These are phyloP conservation scores for Zanthoxylum bungeanum DNA, from an alignment of 345 rosid genomes.

Conservation along the genomic window DNA sequence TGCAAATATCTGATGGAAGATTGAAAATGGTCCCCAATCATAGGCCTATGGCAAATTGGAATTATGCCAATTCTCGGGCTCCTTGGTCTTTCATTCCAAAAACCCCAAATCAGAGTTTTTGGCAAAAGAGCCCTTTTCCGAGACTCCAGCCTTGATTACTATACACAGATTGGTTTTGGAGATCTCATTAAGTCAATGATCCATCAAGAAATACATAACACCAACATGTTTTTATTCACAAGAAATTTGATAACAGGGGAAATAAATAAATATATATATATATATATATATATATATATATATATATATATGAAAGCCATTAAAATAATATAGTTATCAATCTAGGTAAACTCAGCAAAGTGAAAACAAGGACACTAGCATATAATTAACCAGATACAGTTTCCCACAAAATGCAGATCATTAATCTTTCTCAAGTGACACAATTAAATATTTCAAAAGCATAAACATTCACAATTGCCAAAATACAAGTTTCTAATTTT, in stretches of 20 bases:
- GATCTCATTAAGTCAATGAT: constrained; percentile 16
- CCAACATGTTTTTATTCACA: constrained; percentile 1
- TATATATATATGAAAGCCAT: too few species aligned
- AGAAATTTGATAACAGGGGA: too few species aligned
- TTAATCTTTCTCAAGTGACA: too few species aligned
- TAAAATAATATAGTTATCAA: not conserved
- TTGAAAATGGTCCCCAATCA: constrained; percentile 38
- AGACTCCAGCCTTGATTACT: constrained; percentile 70
- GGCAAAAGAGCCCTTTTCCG: constrained; percentile 36
- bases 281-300: too few species aligned
- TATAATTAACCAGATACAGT: not conserved
- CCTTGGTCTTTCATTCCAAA: constrained; percentile 44
- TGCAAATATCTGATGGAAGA: constrained; percentile 15
- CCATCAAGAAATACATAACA: not conserved
- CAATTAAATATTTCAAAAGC: too few species aligned
- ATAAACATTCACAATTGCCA: too few species aligned
- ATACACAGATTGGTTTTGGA: constrained; percentile 4
- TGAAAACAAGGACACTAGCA: too few species aligned
- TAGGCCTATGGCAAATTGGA: constrained; percentile 57
- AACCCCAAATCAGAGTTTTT: constrained; percentile 16
- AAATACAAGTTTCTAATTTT: not conserved
- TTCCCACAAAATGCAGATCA: not conserved
- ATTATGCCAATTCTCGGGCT: constrained; percentile 55
- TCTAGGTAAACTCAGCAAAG: not conserved
- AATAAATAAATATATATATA: too few species aligned